Base-by-base conservation (phyloP, 345 rosid genomes). In the Orychophragmus violaceus region DNA sequence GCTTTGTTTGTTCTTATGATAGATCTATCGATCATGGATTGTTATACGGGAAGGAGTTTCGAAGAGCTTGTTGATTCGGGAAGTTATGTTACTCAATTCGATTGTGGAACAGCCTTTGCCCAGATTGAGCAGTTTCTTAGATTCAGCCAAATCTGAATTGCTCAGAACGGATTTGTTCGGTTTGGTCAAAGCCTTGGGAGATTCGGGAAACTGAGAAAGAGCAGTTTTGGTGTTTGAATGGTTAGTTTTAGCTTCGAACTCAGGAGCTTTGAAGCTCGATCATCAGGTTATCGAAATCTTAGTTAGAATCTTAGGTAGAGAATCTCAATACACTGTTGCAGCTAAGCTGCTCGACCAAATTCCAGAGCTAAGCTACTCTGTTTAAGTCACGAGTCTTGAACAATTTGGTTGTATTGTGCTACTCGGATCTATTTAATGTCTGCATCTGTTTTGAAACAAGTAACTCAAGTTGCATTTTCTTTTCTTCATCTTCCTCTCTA, bases 151-250 rank as follows among this genome's bases (percentile, higher is more conserved):
- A 62, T 45, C 19, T n/a, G 87, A 89, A 35, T 71, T 92, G 82
- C 59, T 81, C 44, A 79, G 74, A 58, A 71, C 80, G 49, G 96
- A 92, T 78, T 73, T 84, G 77, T 67, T 87, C 33, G 57, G 86
- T 74, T 54, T 92, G 30, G 71, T 92, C 74, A 89, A 76, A 71
- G 91, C 76, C 6, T n/a, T 92, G 0, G 96, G 86, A 69, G 58
- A 51, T 64, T 83, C 84, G 0, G 91, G 93, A 2, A 74, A 80
- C 53, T 84, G 96, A 91, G 86, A 85, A 45, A 83, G 76, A 66
- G 84, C 95, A n/a, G 76, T 87, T 68, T 69, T 72, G 49, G 73
- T 87, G 77, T 87, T 89, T 73, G 89, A 86, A 73, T 89, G 95
- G 95, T 30, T 74, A 29, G 78, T 86, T 48, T 59, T 21, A 41